Conservation (phyloP, 306 rosid genomes). For the Prunus davidiana region DNA sequence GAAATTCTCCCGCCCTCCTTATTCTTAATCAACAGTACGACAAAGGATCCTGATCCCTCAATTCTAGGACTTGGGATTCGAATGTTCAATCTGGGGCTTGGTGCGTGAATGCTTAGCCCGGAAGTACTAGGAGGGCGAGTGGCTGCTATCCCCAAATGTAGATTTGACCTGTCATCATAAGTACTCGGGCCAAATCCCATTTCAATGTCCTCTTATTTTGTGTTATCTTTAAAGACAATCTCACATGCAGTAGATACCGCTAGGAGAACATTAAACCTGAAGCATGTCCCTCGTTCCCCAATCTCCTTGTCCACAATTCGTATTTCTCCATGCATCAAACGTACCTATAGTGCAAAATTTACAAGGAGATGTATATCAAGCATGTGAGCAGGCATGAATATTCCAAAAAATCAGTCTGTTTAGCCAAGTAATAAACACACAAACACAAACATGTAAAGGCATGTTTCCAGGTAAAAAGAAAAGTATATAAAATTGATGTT, state of each 20-base stretch:
- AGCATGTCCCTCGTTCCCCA: conserved; percentile 63
- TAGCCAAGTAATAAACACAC: background rate
- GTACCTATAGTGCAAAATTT: conserved; percentile 43
- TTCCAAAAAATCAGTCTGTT: no score
- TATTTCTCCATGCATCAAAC: conserved; percentile 81
- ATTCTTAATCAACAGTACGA: conserved; percentile 30
- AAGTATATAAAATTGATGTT: background rate
- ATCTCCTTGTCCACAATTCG: conserved; percentile 61
- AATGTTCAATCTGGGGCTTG: conserved; percentile 34
- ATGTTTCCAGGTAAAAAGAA: background rate
- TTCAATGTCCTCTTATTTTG: conserved; percentile 25
- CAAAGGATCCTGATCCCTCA: conserved; percentile 34
- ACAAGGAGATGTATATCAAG: background rate
- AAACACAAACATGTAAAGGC: background rate
- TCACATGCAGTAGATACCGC: conserved; percentile 16
- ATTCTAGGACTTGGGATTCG: conserved; percentile 34
- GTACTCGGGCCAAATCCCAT: conserved; percentile 14
- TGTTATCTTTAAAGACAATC: background rate
- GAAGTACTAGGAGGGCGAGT: background rate
- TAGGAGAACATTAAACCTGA: conserved; percentile 62
- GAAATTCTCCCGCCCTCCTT: conserved; percentile 17
- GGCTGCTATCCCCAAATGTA: background rate
- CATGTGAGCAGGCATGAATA: no score
- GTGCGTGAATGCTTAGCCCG: background rate
- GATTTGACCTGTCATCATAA: background rate